phyloP scores from a whole-genome alignment of 2,329 filamentous ascomycete species.

The Phoma sp. region DNA sequence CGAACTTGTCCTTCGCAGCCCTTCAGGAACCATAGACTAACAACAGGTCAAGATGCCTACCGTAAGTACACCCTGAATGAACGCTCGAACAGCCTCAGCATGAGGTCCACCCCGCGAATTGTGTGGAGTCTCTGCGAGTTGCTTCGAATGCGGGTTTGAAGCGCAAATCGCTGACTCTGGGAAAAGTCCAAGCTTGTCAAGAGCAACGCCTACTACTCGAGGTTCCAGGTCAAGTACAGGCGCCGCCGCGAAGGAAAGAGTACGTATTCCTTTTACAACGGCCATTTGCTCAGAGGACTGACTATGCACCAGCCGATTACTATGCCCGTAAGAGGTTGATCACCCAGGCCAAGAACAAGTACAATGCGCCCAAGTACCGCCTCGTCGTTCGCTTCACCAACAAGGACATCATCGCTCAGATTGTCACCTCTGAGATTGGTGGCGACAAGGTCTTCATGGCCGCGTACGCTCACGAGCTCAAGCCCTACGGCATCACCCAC shows the following conservation, averaged over 20 bases:
- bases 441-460: constrained; percentile 91
- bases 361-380: constrained; percentile 99
- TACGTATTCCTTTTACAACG: constrained; percentile 62
- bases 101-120: constrained; percentile 37
- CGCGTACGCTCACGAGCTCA: constrained; percentile 83
- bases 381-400: constrained; percentile 99
- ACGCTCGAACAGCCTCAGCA: constrained; percentile 22
- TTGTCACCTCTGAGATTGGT: constrained; percentile 92
- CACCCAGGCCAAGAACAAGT: constrained; percentile 99
- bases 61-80: constrained; percentile 51
- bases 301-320: constrained; percentile 88
- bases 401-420: constrained; percentile 98
- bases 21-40: constrained; percentile 35
- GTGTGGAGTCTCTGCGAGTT: constrained; percentile 72
- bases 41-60: constrained; percentile 54
- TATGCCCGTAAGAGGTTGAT: constrained; percentile 99
- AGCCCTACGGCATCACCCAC: constrained; percentile 96
- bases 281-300: constrained; percentile 7
- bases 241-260: constrained; percentile 96
- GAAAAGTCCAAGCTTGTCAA: constrained; percentile 91
- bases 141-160: constrained; percentile 90
- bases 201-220: constrained; percentile 99
- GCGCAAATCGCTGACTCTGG: constrained; percentile 99
- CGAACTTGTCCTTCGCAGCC: constrained; percentile 30
- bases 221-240: constrained; percentile 99